These are phyloP conservation scores for Candida montana DNA, from an alignment of 805 yeast genomes.

Conservation along the genomic window DNA sequence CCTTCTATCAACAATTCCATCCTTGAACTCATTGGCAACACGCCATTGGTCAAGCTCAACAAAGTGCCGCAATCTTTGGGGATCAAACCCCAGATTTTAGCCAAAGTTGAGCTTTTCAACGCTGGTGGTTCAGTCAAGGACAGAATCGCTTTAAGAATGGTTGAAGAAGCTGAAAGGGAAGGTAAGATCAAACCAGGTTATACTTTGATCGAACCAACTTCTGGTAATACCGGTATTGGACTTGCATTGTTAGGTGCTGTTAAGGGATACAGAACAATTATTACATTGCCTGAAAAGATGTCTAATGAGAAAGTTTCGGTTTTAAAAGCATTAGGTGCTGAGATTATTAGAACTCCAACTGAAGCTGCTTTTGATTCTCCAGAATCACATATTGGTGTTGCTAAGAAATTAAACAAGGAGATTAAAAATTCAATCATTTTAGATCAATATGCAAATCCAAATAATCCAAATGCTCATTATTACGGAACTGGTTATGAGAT, in stretches of 20 bases:
- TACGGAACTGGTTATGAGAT: slow-evolving; percentile 82
- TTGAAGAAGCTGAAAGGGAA: slow-evolving; percentile 72
- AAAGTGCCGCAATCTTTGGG: slow-evolving; percentile 73
- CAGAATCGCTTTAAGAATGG: slow-evolving; percentile 83
- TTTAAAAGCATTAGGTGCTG: slow-evolving; percentile 84
- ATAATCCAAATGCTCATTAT: slow-evolving; percentile 82
- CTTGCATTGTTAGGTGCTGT: slow-evolving; percentile 84
- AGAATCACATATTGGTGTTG: slow-evolving; percentile 87
- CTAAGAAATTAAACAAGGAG: slow-evolving; percentile 71
- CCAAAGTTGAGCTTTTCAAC: slow-evolving; percentile 77
- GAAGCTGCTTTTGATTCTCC: slow-evolving; percentile 94
- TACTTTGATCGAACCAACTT: slow-evolving; percentile 83
- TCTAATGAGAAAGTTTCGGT: slow-evolving; percentile 86
- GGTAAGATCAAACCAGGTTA: slow-evolving; percentile 82
- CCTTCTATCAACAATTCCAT: slow-evolving; percentile 30
- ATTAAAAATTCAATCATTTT: slow-evolving; percentile 80
- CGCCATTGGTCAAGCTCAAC: slow-evolving; percentile 73
- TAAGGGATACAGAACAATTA: slow-evolving; percentile 79
- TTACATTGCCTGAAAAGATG: slow-evolving; percentile 89
- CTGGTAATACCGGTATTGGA: slow-evolving; percentile 91
- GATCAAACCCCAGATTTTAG: slow-evolving; percentile 63
- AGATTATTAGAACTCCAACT: slow-evolving; percentile 84
- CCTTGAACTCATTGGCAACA: slow-evolving; percentile 77
- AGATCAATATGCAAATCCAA: slow-evolving; percentile 75
- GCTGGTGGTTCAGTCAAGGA: slow-evolving; percentile 91